These are phyloP conservation scores for Seiridium cupressi DNA, from an alignment of 2,329 filamentous ascomycete genomes.

Conservation along the genomic window DNA sequence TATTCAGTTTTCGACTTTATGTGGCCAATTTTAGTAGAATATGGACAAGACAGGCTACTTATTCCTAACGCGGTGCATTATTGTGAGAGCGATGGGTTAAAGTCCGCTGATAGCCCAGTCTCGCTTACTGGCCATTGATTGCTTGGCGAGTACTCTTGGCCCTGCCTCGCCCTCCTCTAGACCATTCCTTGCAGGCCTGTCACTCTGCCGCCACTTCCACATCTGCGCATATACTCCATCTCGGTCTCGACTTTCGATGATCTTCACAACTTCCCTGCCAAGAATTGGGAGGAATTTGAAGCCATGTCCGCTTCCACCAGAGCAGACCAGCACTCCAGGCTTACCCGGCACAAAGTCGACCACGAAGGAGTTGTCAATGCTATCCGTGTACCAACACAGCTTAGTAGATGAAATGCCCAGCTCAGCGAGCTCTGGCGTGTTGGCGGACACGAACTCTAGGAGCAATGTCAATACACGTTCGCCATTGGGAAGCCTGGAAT, in stretches of 20 bases:
- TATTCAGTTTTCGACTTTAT: too few relatives aligned
- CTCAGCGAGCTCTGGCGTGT: slow-evolving; percentile 39
- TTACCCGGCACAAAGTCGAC: slow-evolving; percentile 36
- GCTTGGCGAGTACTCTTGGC: slow-evolving; percentile 23
- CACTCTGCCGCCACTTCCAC: slow-evolving; percentile 25
- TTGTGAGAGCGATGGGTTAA: too few relatives aligned
- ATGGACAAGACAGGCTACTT: too few relatives aligned
- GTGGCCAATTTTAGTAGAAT: too few relatives aligned
- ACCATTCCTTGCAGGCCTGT: slow-evolving; percentile 17
- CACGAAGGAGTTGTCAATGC: slow-evolving; percentile 52
- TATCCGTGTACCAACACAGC: slow-evolving; percentile 58
- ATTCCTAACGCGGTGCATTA: too few relatives aligned
- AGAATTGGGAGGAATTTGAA: slow-evolving; percentile 30
- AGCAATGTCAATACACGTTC: too few relatives aligned
- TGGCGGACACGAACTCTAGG: slow-evolving; percentile 32
- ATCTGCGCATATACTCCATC: slow-evolving; percentile 24
- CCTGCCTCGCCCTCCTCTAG: slow-evolving; percentile 26
- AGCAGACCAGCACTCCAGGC: slow-evolving; percentile 53
- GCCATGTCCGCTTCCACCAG: slow-evolving; percentile 52
- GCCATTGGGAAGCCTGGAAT: slow-evolving; percentile 2
- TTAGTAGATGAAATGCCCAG: slow-evolving; percentile 37
- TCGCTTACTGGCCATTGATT: slow-evolving; percentile 19
- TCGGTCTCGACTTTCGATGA: slow-evolving; percentile 21
- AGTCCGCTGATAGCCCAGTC: too few relatives aligned
- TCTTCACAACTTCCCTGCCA: slow-evolving; percentile 27